These are phyloP conservation scores for Mytilinidion resinicola DNA, from an alignment of 495 filamentous ascomycete genomes.

Conservation along the genomic window DNA sequence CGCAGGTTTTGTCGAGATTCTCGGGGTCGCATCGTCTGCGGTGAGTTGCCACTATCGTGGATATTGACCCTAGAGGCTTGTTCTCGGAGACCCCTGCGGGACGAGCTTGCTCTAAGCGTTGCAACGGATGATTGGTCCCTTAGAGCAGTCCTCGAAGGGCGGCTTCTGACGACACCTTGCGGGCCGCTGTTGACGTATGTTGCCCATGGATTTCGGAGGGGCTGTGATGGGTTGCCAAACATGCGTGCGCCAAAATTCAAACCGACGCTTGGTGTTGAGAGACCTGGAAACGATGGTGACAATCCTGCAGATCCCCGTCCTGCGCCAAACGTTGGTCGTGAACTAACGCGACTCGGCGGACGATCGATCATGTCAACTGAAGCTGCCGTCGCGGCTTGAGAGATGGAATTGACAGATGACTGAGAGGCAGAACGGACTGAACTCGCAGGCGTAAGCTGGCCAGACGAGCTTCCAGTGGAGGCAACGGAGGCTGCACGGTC, in stretches of 20 bases:
- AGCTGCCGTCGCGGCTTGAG: slow-evolving; percentile 10
- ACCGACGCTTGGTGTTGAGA: slow-evolving; percentile 15
- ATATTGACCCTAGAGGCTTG: slow-evolving; percentile 22
- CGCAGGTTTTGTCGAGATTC: slow-evolving; percentile 24
- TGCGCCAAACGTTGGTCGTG: slow-evolving; percentile 21
- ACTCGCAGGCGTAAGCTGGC: slow-evolving; percentile 8
- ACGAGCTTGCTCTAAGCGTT: slow-evolving; percentile 25
- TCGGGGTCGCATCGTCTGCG: slow-evolving; percentile 17
- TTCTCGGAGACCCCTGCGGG: slow-evolving; percentile 9
- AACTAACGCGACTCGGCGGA: slow-evolving; percentile 20
- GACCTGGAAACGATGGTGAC: slow-evolving; percentile 15
- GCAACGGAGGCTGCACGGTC: slow-evolving; percentile 15
- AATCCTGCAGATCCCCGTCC: slow-evolving; percentile 18
- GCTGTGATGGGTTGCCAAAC: slow-evolving; percentile 9
- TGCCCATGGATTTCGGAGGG: slow-evolving; percentile 22
- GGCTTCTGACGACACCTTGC: slow-evolving; percentile 10
- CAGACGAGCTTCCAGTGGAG: slow-evolving; percentile 9
- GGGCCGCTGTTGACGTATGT: slow-evolving; percentile 15
- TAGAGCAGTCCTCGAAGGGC: slow-evolving; percentile 24
- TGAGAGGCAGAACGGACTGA: slow-evolving; percentile 6
- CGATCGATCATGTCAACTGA: slow-evolving; percentile 26
- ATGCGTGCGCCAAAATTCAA: slow-evolving; percentile 22
- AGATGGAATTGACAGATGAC: slow-evolving; percentile 9
- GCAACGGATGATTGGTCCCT: slow-evolving; percentile 32
- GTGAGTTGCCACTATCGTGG: slow-evolving; percentile 8